Evolutionary conservation across 805 yeast species (phyloP).

Genomic region (Blastobotrys americana): DNA sequence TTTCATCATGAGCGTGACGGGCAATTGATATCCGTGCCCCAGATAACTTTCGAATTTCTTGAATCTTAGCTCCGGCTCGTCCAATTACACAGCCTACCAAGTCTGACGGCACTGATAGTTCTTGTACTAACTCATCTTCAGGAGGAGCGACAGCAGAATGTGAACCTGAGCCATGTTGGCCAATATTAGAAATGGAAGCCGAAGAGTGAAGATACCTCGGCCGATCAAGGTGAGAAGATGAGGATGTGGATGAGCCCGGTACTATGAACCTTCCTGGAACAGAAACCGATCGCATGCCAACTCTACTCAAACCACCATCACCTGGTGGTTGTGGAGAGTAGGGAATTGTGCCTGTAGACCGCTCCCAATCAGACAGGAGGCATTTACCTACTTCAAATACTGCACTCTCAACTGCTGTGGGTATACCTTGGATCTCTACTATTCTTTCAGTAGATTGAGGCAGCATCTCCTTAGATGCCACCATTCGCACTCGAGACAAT

Average conservation of each 20-base stretch:
- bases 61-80: slow-evolving; percentile 75
- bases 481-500: slow-evolving; percentile 63
- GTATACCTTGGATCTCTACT: slow-evolving; percentile 79
- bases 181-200: background rate
- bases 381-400: slow-evolving; percentile 58
- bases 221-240: background rate
- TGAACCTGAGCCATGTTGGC: slow-evolving; percentile 6
- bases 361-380: slow-evolving; percentile 65
- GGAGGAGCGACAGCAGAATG: slow-evolving; percentile 7
- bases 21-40: slow-evolving; percentile 76
- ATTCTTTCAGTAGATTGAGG: slow-evolving; percentile 78
- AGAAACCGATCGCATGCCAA: background rate
- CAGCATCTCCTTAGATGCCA: slow-evolving; percentile 77
- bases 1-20: slow-evolving; percentile 52
- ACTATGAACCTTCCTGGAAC: background rate
- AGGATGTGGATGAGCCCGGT: background rate
- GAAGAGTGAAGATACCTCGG: background rate
- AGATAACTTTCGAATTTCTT: slow-evolving; percentile 69
- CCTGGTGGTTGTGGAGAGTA: slow-evolving; percentile 43
- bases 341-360: slow-evolving; percentile 54
- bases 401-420: slow-evolving; percentile 52
- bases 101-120: slow-evolving; percentile 55
- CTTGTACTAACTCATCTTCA: slow-evolving; percentile 38
- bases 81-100: slow-evolving; percentile 89
- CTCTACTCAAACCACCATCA: background rate